Evolutionary conservation across 2,329 filamentous ascomycete genomes (phyloP), one percentile per base, ranked within the genome.

Genomic region (Aspergillus chevalieri): DNA sequence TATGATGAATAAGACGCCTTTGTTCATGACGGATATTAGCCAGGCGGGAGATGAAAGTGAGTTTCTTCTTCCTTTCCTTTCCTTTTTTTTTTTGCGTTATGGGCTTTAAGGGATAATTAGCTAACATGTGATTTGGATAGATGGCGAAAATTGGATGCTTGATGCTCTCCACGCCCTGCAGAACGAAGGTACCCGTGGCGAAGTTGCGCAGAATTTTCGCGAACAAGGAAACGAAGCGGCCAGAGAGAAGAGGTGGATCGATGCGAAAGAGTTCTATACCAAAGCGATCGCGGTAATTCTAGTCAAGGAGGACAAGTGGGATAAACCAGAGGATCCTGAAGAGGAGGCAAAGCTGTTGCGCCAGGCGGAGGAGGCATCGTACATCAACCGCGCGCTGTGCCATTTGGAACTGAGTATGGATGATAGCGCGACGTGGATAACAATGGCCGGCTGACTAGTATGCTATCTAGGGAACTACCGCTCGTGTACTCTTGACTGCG

Each of bases 1-100:
- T 43, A 80, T 85, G 60, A 75, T 88, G 71, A 86, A 86, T 63
- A 81, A 83, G 56, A 78, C 80, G 44, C 93, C 93, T 6, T 79
- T 98, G 34, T 98, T 98, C 77, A 98, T 98, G 93, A 97, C 90
- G 26, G 85, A 88, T 58, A 78, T 96, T 30, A 88, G 81, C 51
- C 78, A 81, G 51, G 78, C 78, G 10, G 78, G 77, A 47, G 78
- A 77, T 50, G 76, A 78, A 53, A 76, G 78, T 74, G 62, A 24
- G 67, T 61, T 9, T 34, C 39, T 39, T 21, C 21, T 42, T 41
- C 7, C 12, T 6, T 42, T 26, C 28, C 3, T 17, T 17, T 30
- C 28, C 9, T 43, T 42, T 34, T 17, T 17, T 30, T 33, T 10
- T 43, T 42, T 34, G 46, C 44, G 33, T 55, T 45, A 3, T 28